phyloP scores from a whole-genome alignment of 148 eudicot species.

The Hydrangea macrophylla region DNA sequence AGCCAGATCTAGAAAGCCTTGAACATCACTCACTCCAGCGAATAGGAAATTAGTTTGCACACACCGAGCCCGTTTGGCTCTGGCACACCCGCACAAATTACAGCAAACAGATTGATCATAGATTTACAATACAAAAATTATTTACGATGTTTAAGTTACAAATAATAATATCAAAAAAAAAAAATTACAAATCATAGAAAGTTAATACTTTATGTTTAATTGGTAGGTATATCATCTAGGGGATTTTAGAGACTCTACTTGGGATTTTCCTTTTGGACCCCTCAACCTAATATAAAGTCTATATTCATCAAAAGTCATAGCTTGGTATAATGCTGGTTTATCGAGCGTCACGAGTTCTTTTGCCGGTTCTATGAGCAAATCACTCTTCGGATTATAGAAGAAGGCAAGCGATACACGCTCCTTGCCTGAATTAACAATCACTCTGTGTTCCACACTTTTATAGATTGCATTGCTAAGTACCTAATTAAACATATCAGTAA shows the following conservation, averaged over 20 bases:
- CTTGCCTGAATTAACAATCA: slow-evolving; percentile 58
- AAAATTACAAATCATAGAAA: no score
- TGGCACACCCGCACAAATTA: no score
- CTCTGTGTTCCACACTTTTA: slow-evolving; percentile 91
- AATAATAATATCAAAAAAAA: no score
- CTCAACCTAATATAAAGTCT: slow-evolving; percentile 64
- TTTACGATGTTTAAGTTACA: no score
- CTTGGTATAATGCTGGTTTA: slow-evolving; percentile 49
- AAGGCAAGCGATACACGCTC: slow-evolving; percentile 78
- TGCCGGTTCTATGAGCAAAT: slow-evolving; percentile 53
- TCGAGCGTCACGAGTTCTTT: slow-evolving; percentile 47
- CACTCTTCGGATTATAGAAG: slow-evolving; percentile 80
- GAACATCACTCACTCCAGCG: no score
- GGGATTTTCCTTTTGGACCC: slow-evolving; percentile 78
- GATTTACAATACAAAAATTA: background rate
- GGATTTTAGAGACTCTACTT: slow-evolving; percentile 59
- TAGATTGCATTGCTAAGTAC: slow-evolving; percentile 74
- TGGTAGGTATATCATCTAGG: slow-evolving; percentile 23
- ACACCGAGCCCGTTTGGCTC: no score
- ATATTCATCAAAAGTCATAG: slow-evolving; percentile 78
- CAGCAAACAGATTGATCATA: no score
- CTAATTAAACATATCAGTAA: slow-evolving; percentile 33
- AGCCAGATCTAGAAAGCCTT: no score
- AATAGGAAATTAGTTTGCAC: no score
- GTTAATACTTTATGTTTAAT: background rate